Base-by-base conservation (phyloP, 169 alveolate genomes). In the Eimeria necatrix region DNA sequence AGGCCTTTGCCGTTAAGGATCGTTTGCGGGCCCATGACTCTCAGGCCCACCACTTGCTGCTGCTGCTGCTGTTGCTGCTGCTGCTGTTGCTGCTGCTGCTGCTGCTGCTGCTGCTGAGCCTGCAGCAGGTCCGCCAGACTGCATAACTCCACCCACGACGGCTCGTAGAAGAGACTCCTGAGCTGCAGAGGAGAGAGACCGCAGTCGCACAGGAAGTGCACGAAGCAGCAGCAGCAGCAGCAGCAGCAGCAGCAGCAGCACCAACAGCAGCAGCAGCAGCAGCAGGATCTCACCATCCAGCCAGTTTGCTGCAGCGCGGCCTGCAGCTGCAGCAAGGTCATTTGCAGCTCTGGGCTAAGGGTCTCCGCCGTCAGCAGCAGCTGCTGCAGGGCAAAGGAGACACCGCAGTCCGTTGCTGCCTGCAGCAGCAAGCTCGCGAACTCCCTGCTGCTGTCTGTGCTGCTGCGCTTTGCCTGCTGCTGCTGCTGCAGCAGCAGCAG, bases 61-160 rank as follows among this genome's bases (percentile, higher is more conserved):
- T 48, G 61, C 61, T 48, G 86, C 86, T 76, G 86, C 86, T 76
- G 86, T 53, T 76, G 64, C 86, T 76, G 86, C 41, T 76, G 64
- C 51, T 73, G 84, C 56, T 73, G 84, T 20, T 73, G 84, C 56
- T 73, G 84, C 46, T 76, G 86, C 86, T 76, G 86, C 86, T 76
- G 86, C 32, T 76, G 64, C 86, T 46, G 64, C 86, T 76, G 86
- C 86, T 76, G 86, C 41, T 76, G 64, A 53, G 8, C 46, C 86
- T 76, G 41, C 18, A 76, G 26, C 12, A 32, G 18, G 14, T 76
- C 86, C 46, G 86, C 86, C 4, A 46, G 46, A 18, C 51, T 60
- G 86, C 86, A 76, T 12, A 76, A 20, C 16, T 49, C 64, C 8
- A 24, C 64, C 86, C 86, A 76, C 8, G 86, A 76, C 5, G 86